Percentiles rank a stretch among this genome's conserved stretches.
phyloP scores from a whole-genome alignment of 352 stramenopile species.

The Phytopythium sindhum region DNA sequence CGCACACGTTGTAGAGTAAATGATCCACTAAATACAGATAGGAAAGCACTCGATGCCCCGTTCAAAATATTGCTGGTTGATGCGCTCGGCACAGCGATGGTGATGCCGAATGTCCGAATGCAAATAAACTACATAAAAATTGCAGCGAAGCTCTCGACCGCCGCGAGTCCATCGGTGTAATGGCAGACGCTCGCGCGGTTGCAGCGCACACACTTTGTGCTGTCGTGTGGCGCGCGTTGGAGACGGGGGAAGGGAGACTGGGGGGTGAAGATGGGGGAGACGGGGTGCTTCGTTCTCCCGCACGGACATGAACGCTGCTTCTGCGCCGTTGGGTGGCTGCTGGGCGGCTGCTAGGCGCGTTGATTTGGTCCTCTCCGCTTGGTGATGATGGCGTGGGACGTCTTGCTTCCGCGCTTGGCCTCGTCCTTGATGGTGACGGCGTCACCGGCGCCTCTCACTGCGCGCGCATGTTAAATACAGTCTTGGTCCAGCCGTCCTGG shows the following conservation, averaged over 20 bases:
- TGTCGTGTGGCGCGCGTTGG: neutral
- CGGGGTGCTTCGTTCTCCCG: neutral
- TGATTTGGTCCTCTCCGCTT: neutral
- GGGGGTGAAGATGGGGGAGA: neutral
- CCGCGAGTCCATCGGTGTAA: neutral
- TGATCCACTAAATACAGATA: neutral
- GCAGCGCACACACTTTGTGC: neutral
- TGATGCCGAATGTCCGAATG: neutral
- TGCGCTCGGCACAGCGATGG: neutral
- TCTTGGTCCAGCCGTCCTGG: constrained; percentile 79
- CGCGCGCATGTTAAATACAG: constrained; percentile 79
- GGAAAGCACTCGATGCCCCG: neutral
- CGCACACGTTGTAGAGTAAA: neutral
- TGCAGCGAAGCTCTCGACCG: neutral
- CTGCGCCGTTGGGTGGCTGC: neutral
- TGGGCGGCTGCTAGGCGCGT: neutral
- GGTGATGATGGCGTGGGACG: neutral
- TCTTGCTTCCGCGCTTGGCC: neutral
- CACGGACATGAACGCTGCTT: neutral
- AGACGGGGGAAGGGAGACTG: neutral
- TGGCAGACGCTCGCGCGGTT: neutral
- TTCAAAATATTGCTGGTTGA: neutral
- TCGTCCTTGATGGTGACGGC: constrained; percentile 1
- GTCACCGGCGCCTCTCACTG: constrained; percentile 7
- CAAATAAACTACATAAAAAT: neutral